Base-by-base conservation (phyloP, 148 eudicot species). In the Persicaria tinctoria region DNA sequence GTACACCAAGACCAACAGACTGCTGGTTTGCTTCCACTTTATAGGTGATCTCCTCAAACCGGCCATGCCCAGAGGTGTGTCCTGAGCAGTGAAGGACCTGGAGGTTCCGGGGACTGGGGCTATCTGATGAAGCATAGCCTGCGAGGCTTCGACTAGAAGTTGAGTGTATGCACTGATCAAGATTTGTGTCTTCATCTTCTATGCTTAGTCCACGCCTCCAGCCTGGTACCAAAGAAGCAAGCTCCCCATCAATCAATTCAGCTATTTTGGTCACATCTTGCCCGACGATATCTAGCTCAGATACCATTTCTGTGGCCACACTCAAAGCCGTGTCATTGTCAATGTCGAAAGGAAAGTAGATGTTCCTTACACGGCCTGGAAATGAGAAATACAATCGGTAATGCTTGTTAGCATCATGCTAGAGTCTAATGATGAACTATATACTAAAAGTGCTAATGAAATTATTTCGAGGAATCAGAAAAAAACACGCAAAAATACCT, bases 221-320 rank as follows among this genome's bases (percentile, higher is more conserved):
- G 46, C 82, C 88, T 5, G 96, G 96, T 7, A 90, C 87, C 72
- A 88, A 72, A 55, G 84, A 79, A 50, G 84, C 78, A 44, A 92
- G 83, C 76, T 92, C 93, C 5, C 75, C 75, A 53, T 92, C 93
- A 47, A 92, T 90, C 93, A 92, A 88, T 64, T 90, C 91, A 56
- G 93, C 91, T 83, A 92, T 90, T 47, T 80, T 79, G 23, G 85
- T 87, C 73, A 85, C 90, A 57, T 92, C 93, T 79, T 85, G 89
- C 79, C 88, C 90, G 6, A 83, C 82, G 12, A 90, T 84, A 75
- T 86, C 95, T 59, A 92, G 79, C 79, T 92, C 97, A 8, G 86
- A 74, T 51, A 90, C 91, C 97, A 92, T 92, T 86, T 92, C 97
- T 0, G 85, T 82, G 2, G 96, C 92, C 51, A 92, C 97, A 59